phyloP scores from a whole-genome alignment of 495 filamentous ascomycete genomes.

The Pseudoneurospora amorphoporcata region DNA sequence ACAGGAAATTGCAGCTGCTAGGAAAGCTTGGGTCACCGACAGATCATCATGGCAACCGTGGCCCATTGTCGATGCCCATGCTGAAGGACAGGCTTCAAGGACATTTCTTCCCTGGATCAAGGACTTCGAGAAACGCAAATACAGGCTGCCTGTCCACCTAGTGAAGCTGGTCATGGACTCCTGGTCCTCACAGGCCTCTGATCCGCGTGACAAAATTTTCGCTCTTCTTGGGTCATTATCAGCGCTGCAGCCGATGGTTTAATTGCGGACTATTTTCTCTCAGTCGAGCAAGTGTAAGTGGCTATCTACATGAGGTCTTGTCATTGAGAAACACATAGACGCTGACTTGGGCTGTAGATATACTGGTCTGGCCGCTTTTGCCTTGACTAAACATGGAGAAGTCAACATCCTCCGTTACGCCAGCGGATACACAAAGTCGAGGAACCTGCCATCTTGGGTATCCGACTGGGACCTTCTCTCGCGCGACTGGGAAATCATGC shows the following conservation, averaged over 20 bases:
- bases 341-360: slow-evolving; percentile 2
- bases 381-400: slow-evolving; percentile 2
- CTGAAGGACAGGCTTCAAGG: not conserved
- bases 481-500: slow-evolving; percentile 9
- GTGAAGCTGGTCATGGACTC: slow-evolving; percentile 13
- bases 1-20: slow-evolving; percentile 15
- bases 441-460: slow-evolving; percentile 14
- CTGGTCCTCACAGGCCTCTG: slow-evolving; percentile 11
- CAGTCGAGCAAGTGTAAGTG: slow-evolving; percentile 8
- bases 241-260: slow-evolving; percentile 9
- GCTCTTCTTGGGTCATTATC: slow-evolving; percentile 13
- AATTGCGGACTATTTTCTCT: slow-evolving; percentile 14
- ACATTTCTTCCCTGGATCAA: slow-evolving; percentile 10
- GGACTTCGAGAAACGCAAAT: slow-evolving; percentile 5
- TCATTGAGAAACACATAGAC: not conserved
- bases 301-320: not conserved
- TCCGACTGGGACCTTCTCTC: slow-evolving; percentile 12
- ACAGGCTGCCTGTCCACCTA: slow-evolving; percentile 9
- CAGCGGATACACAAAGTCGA: slow-evolving; percentile 5
- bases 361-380: slow-evolving; percentile 11
- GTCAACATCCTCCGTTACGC: slow-evolving; percentile 9
- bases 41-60: slow-evolving; percentile 10
- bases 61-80: slow-evolving; percentile 4
- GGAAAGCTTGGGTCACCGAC: slow-evolving; percentile 9
- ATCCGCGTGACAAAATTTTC: slow-evolving; percentile 23